Conservation (phyloP, 305 asterid genomes). For the Andrographis paniculata region DNA sequence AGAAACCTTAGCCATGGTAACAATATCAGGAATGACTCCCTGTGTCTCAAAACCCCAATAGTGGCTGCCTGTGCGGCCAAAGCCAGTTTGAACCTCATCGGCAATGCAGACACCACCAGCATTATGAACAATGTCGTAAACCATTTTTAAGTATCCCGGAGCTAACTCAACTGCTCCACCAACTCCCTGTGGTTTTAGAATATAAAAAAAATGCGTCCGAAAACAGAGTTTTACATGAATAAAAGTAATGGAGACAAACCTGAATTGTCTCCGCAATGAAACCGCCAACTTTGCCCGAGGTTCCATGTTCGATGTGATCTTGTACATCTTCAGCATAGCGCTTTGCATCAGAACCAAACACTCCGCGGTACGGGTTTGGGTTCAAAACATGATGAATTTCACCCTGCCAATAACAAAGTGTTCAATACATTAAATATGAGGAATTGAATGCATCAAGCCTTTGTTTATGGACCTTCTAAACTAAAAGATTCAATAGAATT, state of each 20-base stretch:
- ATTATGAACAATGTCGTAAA: conserved; percentile 69
- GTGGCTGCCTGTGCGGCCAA: conserved; percentile 94
- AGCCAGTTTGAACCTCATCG: conserved; percentile 96
- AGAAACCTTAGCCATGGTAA: conserved; percentile 98
- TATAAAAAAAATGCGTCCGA: conserved; percentile 11
- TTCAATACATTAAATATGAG: too few relatives aligned
- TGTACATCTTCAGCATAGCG: conserved; percentile 80
- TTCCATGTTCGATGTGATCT: conserved; percentile 92
- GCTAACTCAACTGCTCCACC: conserved; percentile 98
- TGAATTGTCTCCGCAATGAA: conserved; percentile 96
- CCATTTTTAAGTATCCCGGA: conserved; percentile 87
- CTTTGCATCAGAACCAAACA: conserved; percentile 70
- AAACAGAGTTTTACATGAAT: conserved; percentile 14
- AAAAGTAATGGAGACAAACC: conserved; percentile 32
- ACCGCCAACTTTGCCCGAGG: conserved; percentile 89
- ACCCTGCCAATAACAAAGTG: conserved; percentile 63
- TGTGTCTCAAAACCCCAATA: conserved; percentile 98
- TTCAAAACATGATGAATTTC: conserved; percentile 87
- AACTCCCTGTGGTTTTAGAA: conserved; percentile 61
- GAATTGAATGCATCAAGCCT: too few relatives aligned
- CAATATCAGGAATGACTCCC: conserved; percentile 93
- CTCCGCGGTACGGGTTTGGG: conserved; percentile 94
- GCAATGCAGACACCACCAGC: conserved; percentile 99
- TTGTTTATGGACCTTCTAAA: too few relatives aligned
- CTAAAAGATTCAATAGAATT: too few relatives aligned